Conservation (phyloP, 2,329 filamentous ascomycete species). For the Metarhizium brunneum region DNA sequence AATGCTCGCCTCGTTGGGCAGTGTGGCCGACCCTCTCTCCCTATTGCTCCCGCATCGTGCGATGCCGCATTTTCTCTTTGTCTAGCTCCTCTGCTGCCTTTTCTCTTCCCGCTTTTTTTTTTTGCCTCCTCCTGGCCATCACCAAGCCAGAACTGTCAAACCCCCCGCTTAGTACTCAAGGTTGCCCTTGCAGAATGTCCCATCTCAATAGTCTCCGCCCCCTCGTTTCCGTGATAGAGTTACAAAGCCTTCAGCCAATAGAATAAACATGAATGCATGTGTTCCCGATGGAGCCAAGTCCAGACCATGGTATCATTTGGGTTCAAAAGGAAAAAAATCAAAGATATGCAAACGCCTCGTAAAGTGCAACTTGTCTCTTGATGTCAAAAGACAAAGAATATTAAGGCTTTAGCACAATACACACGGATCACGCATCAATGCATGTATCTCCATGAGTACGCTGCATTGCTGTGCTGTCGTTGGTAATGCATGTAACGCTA, state of each 20-base stretch:
- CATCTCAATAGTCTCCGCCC: conserved; percentile 7
- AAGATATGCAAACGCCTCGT: conserved; percentile 10
- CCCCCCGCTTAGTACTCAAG: conserved; percentile 6
- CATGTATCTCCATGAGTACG: neutral
- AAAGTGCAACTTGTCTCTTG: neutral
- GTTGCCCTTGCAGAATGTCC: conserved; percentile 14
- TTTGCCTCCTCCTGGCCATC: neutral
- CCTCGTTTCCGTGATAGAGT: conserved; percentile 14
- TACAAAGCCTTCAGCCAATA: conserved; percentile 15
- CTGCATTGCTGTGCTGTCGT: neutral
- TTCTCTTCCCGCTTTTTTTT: neutral
- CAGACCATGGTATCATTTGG: conserved; percentile 22
- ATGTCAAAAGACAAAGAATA: conserved; percentile 11
- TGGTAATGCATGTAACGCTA: conserved; percentile 1
- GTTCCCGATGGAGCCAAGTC: conserved; percentile 6
- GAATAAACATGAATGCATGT: conserved; percentile 6
- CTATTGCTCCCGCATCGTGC: neutral
- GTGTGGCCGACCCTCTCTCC: neutral
- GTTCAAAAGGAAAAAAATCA: neutral
- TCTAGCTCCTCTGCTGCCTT: neutral
- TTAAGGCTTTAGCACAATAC: conserved; percentile 4
- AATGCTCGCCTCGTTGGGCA: neutral
- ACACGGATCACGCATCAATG: neutral
- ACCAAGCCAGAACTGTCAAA: neutral
- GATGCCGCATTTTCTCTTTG: neutral